phyloP scores from a whole-genome alignment of 2,329 filamentous ascomycete species.

The Dothistroma pini region DNA sequence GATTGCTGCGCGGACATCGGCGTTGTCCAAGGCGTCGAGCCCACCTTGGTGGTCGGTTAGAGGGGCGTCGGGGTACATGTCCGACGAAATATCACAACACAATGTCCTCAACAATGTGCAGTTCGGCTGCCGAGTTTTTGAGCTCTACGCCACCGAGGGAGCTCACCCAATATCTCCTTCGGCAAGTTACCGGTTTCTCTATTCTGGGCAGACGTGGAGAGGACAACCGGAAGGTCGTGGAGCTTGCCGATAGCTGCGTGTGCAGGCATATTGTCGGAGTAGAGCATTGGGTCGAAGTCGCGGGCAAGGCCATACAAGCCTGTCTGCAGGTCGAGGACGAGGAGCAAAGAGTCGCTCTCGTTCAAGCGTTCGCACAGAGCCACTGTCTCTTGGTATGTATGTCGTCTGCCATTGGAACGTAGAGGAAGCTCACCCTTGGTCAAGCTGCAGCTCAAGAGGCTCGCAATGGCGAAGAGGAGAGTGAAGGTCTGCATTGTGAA shows the following conservation, averaged over 20 bases:
- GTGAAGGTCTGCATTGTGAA: conserved; percentile 11
- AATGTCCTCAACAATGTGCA: not conserved
- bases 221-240: conserved; percentile 65
- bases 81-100: not conserved
- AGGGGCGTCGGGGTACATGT: conserved; percentile 62
- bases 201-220: conserved; percentile 65
- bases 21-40: conserved; percentile 74
- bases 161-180: conserved; percentile 59
- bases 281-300: conserved; percentile 64
- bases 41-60: conserved; percentile 66
- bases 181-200: conserved; percentile 70
- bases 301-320: conserved; percentile 58
- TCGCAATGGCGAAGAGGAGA: conserved; percentile 10
- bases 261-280: conserved; percentile 63
- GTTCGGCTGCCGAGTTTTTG: not conserved
- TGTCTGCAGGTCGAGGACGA: conserved; percentile 59
- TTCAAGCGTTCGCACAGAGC: conserved; percentile 38
- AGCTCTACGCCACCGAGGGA: not conserved
- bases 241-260: conserved; percentile 63
- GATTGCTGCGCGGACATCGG: conserved; percentile 63
- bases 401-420: not conserved
- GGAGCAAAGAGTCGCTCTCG: conserved; percentile 45
- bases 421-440: conserved; percentile 13
- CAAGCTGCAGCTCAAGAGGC: conserved; percentile 6
- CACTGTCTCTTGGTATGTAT: conserved; percentile 9